Percentiles rank a stretch among this genome's conserved stretches.
phyloP scores from a whole-genome alignment of 768 basidiomycete species.

The Tulasnella sp. region DNA sequence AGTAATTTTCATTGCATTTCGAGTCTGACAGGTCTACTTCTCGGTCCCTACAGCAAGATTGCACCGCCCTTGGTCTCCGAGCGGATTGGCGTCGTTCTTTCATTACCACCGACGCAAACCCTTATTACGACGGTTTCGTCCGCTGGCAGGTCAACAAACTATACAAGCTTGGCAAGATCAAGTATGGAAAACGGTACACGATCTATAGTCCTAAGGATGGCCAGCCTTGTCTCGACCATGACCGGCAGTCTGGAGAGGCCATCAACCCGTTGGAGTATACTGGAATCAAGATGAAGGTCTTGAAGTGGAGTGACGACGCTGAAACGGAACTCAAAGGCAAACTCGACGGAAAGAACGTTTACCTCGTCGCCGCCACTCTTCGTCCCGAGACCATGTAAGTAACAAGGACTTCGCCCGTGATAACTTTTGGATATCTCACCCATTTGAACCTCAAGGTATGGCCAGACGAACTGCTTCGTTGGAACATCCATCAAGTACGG shows the following conservation, averaged over 20 bases:
- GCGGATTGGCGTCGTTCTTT: conserved; percentile 96
- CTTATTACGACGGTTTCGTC: conserved; percentile 94
- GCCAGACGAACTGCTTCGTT: conserved; percentile 97
- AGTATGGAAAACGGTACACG: conserved; percentile 96
- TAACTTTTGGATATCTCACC: conserved; percentile 1
- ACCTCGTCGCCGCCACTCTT: conserved; percentile 88
- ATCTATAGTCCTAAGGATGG: conserved; percentile 98
- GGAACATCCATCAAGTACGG: conserved; percentile 85
- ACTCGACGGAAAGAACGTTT: conserved; percentile 69
- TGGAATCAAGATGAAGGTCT: conserved; percentile 84
- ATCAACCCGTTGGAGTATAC: conserved; percentile 94
- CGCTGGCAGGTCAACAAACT: conserved; percentile 98
- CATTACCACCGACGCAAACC: conserved; percentile 89
- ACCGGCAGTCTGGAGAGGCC: conserved; percentile 88
- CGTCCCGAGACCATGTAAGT: conserved; percentile 92
- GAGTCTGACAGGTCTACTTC: background rate
- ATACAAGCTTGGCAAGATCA: conserved; percentile 76
- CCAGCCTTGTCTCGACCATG: conserved; percentile 99
- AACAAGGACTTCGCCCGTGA: background rate
- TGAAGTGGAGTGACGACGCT: conserved; percentile 66
- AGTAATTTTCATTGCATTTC: background rate
- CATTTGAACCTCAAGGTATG: conserved; percentile 50
- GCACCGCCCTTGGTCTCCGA: conserved; percentile 80
- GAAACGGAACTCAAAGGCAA: conserved; percentile 50
- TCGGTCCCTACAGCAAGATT: conserved; percentile 40